Percentiles rank a stretch among this genome's conserved stretches.
These are phyloP conservation scores for Cryptosporidium felis DNA, from an alignment of 169 alveolate species.

Conservation along the genomic window DNA sequence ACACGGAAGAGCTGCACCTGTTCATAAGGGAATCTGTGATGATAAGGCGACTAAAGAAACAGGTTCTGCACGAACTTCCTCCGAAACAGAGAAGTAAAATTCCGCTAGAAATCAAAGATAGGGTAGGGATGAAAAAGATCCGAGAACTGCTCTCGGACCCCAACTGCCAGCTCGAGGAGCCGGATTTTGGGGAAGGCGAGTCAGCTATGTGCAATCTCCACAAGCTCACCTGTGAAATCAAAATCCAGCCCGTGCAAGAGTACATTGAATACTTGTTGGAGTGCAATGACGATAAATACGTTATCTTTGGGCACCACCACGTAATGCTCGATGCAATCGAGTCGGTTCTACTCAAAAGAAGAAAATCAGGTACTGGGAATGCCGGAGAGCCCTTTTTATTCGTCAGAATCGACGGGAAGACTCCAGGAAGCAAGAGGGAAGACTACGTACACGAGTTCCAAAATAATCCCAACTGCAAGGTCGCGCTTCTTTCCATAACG, in stretches of 20 bases:
- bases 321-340: slow-evolving; percentile 91
- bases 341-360: slow-evolving; percentile 77
- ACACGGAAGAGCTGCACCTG: slow-evolving; percentile 84
- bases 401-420: slow-evolving; percentile 95
- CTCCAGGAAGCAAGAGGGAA: slow-evolving; percentile 87
- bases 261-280: slow-evolving; percentile 90
- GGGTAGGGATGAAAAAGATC: slow-evolving; percentile 23
- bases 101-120: slow-evolving; percentile 82
- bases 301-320: slow-evolving; percentile 95
- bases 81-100: slow-evolving; percentile 91
- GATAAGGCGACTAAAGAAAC: slow-evolving; percentile 94
- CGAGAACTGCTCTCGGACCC: slow-evolving; percentile 34
- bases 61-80: slow-evolving; percentile 92
- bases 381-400: slow-evolving; percentile 69
- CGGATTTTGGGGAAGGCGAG: slow-evolving; percentile 70
- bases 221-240: slow-evolving; percentile 93
- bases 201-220: slow-evolving; percentile 80
- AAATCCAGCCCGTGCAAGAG: slow-evolving; percentile 89
- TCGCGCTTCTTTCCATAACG: slow-evolving; percentile 93
- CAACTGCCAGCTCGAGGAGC: background rate
- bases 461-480: slow-evolving; percentile 77
- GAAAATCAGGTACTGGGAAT: slow-evolving; percentile 12
- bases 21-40: slow-evolving; percentile 84
- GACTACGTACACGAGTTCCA: slow-evolving; percentile 89
- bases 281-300: slow-evolving; percentile 85